Conservation (phyloP, 164 flowering plant genomes). For the Umbilicus rupestris region DNA sequence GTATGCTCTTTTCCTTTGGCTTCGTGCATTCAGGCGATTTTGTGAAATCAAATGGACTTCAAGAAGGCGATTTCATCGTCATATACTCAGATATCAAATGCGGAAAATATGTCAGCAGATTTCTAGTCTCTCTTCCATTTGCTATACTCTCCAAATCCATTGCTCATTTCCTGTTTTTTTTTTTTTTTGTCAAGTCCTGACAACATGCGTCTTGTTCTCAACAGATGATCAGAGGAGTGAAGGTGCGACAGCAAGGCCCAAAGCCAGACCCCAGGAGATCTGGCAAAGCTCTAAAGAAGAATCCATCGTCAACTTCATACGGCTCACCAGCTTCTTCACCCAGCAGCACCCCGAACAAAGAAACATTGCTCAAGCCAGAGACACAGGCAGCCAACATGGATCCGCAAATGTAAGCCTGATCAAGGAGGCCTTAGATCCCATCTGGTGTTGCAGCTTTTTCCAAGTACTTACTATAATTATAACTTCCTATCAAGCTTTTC, state of each 20-base stretch:
- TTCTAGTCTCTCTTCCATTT: neutral
- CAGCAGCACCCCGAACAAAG: neutral
- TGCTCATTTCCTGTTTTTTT: neutral
- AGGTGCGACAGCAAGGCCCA: conserved; percentile 51
- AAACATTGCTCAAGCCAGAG: neutral
- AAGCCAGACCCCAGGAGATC: conserved; percentile 38
- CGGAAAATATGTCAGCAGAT: conserved; percentile 73
- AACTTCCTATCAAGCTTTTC: neutral
- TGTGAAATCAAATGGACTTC: conserved; percentile 85
- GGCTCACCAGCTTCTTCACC: neutral
- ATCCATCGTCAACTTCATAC: neutral
- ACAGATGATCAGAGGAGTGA: conserved; percentile 87
- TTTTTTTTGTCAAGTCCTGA: neutral
- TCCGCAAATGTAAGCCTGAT: neutral
- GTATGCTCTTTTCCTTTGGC: neutral
- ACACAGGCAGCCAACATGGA: neutral
- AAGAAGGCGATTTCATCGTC: conserved; percentile 95
- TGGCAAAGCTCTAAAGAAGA: conserved; percentile 26
- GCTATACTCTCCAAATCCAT: no score
- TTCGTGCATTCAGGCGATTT: conserved; percentile 62
- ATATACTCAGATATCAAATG: conserved; percentile 83
- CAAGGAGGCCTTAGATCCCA: neutral
- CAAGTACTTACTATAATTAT: neutral
- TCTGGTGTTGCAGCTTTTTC: neutral
- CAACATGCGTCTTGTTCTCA: neutral